Conservation (phyloP, 2,329 filamentous ascomycete species). For the Penicillium capsulatum region DNA sequence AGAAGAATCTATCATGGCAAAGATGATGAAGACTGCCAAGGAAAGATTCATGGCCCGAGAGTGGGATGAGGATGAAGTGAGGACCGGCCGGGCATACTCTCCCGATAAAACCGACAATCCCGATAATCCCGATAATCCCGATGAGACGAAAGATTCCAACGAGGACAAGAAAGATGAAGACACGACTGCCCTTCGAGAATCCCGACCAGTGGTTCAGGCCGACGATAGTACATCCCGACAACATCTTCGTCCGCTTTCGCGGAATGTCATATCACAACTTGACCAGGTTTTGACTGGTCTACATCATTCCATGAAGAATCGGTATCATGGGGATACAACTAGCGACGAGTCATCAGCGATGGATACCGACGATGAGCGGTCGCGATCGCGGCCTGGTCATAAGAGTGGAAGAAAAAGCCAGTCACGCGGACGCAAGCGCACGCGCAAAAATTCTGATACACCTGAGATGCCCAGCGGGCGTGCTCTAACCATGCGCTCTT, state of each 20-base stretch:
- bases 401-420: constrained; percentile 17
- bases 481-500: constrained; percentile 8
- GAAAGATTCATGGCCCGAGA: constrained; percentile 53
- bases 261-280: constrained; percentile 65
- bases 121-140: too few relatives aligned
- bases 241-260: constrained; percentile 63
- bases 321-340: constrained; percentile 18
- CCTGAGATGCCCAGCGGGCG: constrained; percentile 5
- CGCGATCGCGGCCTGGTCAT: constrained; percentile 13
- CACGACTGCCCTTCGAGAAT: constrained; percentile 5
- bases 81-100: neutral
- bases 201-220: constrained; percentile 27
- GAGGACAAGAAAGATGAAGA: constrained; percentile 13
- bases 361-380: constrained; percentile 26
- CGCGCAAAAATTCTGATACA: constrained; percentile 13
- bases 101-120: constrained; percentile 16
- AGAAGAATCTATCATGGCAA: constrained; percentile 65
- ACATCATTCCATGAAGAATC: constrained; percentile 61
- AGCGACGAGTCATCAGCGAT: constrained; percentile 26
- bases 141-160: constrained; percentile 18
- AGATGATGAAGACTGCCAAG: constrained; percentile 64
- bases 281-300: constrained; percentile 67
- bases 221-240: constrained; percentile 41
- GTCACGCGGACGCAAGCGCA: constrained; percentile 26
- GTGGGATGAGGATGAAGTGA: constrained; percentile 25